Base-by-base conservation (phyloP, 176 grass and related monocot genomes). In the Oryza coarctata region DNA sequence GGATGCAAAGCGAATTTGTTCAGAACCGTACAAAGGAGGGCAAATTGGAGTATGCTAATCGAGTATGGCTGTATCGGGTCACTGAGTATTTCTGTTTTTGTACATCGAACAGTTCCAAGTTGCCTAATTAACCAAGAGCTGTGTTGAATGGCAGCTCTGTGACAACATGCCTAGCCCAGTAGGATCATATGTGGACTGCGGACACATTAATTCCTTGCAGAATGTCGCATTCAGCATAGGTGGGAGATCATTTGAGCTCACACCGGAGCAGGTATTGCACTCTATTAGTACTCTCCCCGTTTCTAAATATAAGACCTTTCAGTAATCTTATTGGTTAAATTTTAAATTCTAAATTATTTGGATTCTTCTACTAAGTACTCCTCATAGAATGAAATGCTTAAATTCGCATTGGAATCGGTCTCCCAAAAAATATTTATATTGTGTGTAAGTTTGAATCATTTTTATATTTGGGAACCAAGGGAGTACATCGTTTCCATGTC, bases 1-100 rank as follows among this genome's bases (percentile, higher is more conserved):
- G 95, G 95, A 95, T 93, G 95, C 92, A 91, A 61, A 93, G 92
- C 52, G 82, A 95, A 20, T 63, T 95, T 25, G 78, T 58, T 66
- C 84, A 86, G 72, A 98, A 98, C 82, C 68, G 77, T 52, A 95
- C 88, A 22, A 84, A 86, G 72, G 92, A 95, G 12, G 75, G 68
- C 39, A 89, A 80, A 11, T 14, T 98, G 68, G 78, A 85, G 41
- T 95, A 98, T 49, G 90, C 83, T 28, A 73, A 88, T 63, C 78
- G 87, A 76, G 95, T 98, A 71, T 88, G 79, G 5, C 47, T 43
- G 38, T 72, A 20, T 39, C 28, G 27, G 43, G 39, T 33, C 55
- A 3, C 23, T 44, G 7, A n/a, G 57, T 9, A 27, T 8, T 31
- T 36, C 13, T 52, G 50, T 63, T 4, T 62, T 63, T 32, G 28